Conservation (phyloP, 2,329 filamentous ascomycete species). For the Rhinocladiella mackenziei region DNA sequence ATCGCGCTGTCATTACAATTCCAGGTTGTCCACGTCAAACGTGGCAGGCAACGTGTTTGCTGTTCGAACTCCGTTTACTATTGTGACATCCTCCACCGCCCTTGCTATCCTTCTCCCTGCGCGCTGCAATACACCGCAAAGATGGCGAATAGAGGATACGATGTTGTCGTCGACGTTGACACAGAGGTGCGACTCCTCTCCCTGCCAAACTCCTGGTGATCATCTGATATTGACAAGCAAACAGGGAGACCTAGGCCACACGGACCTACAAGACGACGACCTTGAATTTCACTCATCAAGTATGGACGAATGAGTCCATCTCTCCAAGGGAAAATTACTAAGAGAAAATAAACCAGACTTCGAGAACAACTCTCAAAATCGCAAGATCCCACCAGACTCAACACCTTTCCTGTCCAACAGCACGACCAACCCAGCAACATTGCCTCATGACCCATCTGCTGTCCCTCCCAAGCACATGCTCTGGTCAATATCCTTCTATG, state of each 20-base stretch:
- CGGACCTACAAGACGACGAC: constrained; percentile 87
- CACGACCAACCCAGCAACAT: constrained; percentile 51
- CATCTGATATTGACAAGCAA: neutral
- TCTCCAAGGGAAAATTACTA: neutral
- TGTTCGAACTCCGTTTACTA: neutral
- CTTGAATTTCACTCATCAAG: constrained; percentile 96
- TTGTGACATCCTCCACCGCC: constrained; percentile 1
- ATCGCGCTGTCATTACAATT: no score
- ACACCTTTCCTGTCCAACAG: constrained; percentile 49
- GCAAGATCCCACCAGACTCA: constrained; percentile 47
- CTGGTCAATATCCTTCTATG: constrained; percentile 90
- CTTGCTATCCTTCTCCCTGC: neutral
- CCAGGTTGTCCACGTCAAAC: no score
- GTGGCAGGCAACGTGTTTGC: constrained; percentile 19
- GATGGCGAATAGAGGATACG: constrained; percentile 85
- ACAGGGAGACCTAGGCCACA: constrained; percentile 94
- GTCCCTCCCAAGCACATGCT: constrained; percentile 74
- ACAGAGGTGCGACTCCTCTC: constrained; percentile 66
- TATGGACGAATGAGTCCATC: constrained; percentile 36
- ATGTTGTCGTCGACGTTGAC: constrained; percentile 96
- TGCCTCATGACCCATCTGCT: constrained; percentile 44
- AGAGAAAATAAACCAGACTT: constrained; percentile 57
- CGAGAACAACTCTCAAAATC: constrained; percentile 53
- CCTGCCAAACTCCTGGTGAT: constrained; percentile 4
- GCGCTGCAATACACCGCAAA: constrained; percentile 27